These are phyloP conservation scores for Citrus sinensis DNA, from an alignment of 345 rosid species.

Conservation along the genomic window DNA sequence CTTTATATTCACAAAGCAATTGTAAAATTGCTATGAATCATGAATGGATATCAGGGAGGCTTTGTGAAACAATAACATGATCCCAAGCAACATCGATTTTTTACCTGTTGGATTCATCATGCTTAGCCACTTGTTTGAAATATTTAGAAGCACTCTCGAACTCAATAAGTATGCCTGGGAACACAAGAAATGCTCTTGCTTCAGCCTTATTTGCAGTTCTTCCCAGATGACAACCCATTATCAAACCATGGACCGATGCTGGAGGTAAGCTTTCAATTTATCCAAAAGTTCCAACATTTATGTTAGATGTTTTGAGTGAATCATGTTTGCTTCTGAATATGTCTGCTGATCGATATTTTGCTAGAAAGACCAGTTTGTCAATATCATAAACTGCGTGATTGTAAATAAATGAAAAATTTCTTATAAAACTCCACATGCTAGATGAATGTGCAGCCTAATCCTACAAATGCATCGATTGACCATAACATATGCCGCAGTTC, in stretches of 20 bases:
- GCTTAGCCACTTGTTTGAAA: slow-evolving; percentile 93
- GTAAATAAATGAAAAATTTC: background rate
- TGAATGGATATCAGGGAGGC: slow-evolving; percentile 89
- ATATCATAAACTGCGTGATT: background rate
- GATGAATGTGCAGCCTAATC: background rate
- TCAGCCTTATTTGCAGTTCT: slow-evolving; percentile 67
- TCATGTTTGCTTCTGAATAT: background rate
- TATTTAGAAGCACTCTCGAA: slow-evolving; percentile 80
- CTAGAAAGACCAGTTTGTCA: background rate
- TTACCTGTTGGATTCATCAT: slow-evolving; percentile 87
- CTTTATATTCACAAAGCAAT: slow-evolving; percentile 72
- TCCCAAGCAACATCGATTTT: slow-evolving; percentile 88
- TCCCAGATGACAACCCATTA: background rate
- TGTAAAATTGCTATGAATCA: slow-evolving; percentile 87
- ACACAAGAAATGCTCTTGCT: slow-evolving; percentile 38
- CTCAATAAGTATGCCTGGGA: slow-evolving; percentile 74
- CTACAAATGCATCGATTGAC: background rate
- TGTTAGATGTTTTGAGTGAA: background rate
- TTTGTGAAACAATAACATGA: slow-evolving; percentile 86
- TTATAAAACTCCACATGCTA: background rate
- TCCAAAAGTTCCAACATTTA: background rate
- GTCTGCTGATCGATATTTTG: background rate
- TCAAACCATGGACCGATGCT: background rate
- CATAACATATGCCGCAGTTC: background rate
- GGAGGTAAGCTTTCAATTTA: background rate